Base-by-base conservation (phyloP, 768 basidiomycete genomes). In the Serendipita indica region DNA sequence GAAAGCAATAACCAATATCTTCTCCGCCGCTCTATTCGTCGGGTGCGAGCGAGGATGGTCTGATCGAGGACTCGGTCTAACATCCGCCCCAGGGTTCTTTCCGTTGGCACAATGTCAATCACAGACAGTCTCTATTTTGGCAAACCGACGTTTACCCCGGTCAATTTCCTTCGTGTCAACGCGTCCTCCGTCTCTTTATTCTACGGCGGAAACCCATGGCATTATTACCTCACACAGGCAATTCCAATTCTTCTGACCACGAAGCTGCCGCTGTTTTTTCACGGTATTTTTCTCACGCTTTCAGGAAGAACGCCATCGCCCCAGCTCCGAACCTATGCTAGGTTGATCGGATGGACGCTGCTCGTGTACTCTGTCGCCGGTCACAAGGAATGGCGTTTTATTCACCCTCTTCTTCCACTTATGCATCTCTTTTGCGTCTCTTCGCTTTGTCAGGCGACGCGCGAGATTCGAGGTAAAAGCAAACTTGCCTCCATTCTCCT, bases 301-400 rank as follows among this genome's bases (percentile, higher is more conserved):
- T 33, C 14, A 2, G 54, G 57, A 2, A 58, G 30, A 20, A 12
- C 28, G 4, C 18, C 2, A 32, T 13, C 33, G 6, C 16, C 14
- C 34, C 30, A 28, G 33, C 28, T 20, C 12, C 41, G 57, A 18
- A 18, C 14, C 18, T 74, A 90, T 66, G 68, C 81, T 0, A 71
- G 69, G 2, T 70, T 75, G 25, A 63, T 84, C 1, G 62, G 72
- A 18, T 89, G 86, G 84, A 81, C 84, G 0, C 67, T 83, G 30
- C 65, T 66, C 2, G 67, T 85, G 3, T 91, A 89, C 67, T 97
- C 94, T 5, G 61, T 86, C 2, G 76, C 86, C 1, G 84, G 86
- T 1, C 96, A 99, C 73, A 98, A 98, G 65, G 96, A 99, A 74
- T 97, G 92, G 91, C 78, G 96, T 5, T 98, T 99, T 72, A 72